Base-by-base conservation (phyloP, 2,329 filamentous ascomycete genomes). In the Herpotrichia juniperi region DNA sequence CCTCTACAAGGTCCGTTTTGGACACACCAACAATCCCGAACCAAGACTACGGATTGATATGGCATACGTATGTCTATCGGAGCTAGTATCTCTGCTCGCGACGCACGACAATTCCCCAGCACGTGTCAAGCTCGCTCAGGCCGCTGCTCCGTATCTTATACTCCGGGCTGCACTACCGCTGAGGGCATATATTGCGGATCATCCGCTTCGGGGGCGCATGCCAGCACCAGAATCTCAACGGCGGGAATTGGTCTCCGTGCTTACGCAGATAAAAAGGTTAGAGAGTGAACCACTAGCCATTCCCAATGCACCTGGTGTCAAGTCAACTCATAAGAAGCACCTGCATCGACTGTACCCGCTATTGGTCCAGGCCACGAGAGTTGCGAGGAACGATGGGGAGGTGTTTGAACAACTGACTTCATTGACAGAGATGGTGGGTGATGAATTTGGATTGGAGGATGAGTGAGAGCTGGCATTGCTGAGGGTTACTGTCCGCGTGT, bases 161-260 rank as follows among this genome's bases (percentile, higher is more conserved):
- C 78, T 96, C 1, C 87, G 94, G 2, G 86, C 89, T 11, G 91
- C 90, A 0, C 79, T 96, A 14, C 87, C 90, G 0, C 76, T 97
- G n/a, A 87, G 91, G 50, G 81, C 87, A 1, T 97, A 96, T 68
- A 87, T 96, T 40, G 90, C 92, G 3, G 94, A 99, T 71, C 93
- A 97, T 68, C 93, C 22, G 24, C 49, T 54, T 32, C 62, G 94
- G 12, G 93, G 94, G 0, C 83, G 87, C 44, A 94, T 96, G 86
- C 94, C 94, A 4, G 90, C 94, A 69, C 93, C 93, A 0, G 79
- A 91, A 4, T 87, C 86, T 8, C 90, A 96, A 66, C 83, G 90
- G 37, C 87, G 84, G 56, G 94, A 96, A 68, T 76, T 99, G 10
- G 69, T 89, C 4, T 88, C 90, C 64, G 81, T 93, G 21, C 78